phyloP scores from a whole-genome alignment of 108 stramenopile species.

The Fragilaria radians region DNA sequence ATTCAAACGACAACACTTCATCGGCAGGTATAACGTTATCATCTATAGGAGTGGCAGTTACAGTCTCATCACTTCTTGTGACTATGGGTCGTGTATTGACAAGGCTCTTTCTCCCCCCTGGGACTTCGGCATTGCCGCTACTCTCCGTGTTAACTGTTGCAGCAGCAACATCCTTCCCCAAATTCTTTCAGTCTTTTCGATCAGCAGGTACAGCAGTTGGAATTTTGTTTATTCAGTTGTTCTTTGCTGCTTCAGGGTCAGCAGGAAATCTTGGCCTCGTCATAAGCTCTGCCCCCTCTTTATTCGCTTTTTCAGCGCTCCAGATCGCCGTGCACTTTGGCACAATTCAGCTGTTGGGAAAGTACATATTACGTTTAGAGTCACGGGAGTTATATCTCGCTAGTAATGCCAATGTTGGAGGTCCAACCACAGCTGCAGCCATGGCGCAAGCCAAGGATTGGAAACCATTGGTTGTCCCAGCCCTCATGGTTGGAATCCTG shows the following conservation, averaged over 20 bases:
- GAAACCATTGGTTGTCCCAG: slow-evolving; percentile 78
- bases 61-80: slow-evolving; percentile 60
- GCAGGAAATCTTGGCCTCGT: slow-evolving; percentile 76
- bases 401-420: slow-evolving; percentile 90
- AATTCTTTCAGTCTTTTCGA: slow-evolving; percentile 51
- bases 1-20: slow-evolving; percentile 15
- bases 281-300: slow-evolving; percentile 71
- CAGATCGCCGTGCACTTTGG: slow-evolving; percentile 81
- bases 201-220: slow-evolving; percentile 60
- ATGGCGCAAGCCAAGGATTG: slow-evolving; percentile 92
- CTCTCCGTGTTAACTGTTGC: slow-evolving; percentile 70
- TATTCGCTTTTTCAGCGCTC: slow-evolving; percentile 75
- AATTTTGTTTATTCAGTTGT: slow-evolving; percentile 80
- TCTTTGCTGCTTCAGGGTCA: slow-evolving; percentile 89
- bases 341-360: slow-evolving; percentile 59
- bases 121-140: slow-evolving; percentile 64
- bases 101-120: slow-evolving; percentile 25
- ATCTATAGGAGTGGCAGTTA: slow-evolving; percentile 47
- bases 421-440: slow-evolving; percentile 89
- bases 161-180: slow-evolving; percentile 64
- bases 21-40: slow-evolving; percentile 18
- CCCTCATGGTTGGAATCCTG: slow-evolving; percentile 83
- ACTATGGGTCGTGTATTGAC: slow-evolving; percentile 56
- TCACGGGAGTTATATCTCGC: slow-evolving; percentile 75
- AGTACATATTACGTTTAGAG: slow-evolving; percentile 52